Percentiles rank a stretch among this genome's conserved stretches.
Conservation (phyloP, 2,329 filamentous ascomycete genomes). For the Xylogone sp. region DNA sequence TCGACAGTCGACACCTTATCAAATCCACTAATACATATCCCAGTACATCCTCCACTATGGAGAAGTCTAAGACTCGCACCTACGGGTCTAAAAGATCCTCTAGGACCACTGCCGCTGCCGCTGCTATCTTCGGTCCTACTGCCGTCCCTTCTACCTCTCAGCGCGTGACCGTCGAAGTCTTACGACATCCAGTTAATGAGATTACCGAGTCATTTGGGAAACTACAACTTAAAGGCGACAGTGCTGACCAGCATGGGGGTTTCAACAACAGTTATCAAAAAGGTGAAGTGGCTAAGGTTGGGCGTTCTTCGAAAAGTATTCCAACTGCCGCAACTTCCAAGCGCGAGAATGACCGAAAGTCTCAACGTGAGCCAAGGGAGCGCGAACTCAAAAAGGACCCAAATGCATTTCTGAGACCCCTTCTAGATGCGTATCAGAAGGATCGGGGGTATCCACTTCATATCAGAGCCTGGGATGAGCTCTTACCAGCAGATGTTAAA, state of each 20-base stretch:
- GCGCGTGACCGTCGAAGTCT: background rate
- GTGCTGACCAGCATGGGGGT: background rate
- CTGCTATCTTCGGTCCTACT: slow-evolving; percentile 9
- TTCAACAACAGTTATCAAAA: background rate
- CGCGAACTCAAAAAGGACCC: background rate
- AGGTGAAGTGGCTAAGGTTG: background rate
- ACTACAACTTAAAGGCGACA: background rate
- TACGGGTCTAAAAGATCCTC: slow-evolving; percentile 14
- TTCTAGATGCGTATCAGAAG: slow-evolving; percentile 14
- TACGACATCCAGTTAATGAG: background rate
- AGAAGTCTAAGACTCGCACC: slow-evolving; percentile 1
- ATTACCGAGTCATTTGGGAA: background rate
- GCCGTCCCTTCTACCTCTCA: background rate
- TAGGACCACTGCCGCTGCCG: slow-evolving; percentile 4
- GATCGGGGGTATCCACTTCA: slow-evolving; percentile 11
- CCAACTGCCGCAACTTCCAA: background rate
- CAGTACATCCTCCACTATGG: background rate
- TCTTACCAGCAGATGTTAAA: slow-evolving; percentile 48
- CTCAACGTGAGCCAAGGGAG: background rate
- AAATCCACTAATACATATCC: background rate
- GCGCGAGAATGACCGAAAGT: background rate
- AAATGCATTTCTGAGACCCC: slow-evolving; percentile 10
- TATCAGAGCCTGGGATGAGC: slow-evolving; percentile 47
- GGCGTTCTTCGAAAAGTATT: background rate
- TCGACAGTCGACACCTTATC: background rate